These are phyloP conservation scores for Chalaropsis ovoidea DNA, from an alignment of 2,329 filamentous ascomycete genomes.

Conservation along the genomic window DNA sequence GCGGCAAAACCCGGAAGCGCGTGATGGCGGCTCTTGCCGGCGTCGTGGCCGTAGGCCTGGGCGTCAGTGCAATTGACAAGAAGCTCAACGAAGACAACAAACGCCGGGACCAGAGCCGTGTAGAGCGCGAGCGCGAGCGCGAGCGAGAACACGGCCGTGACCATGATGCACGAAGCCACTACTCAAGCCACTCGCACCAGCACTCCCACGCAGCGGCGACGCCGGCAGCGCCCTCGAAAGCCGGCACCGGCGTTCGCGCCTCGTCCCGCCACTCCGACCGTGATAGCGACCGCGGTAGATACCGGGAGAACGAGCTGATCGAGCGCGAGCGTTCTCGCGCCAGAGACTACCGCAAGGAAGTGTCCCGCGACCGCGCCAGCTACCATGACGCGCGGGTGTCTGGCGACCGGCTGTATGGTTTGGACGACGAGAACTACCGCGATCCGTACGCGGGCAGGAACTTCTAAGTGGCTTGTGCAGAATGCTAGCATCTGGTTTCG, in stretches of 20 bases:
- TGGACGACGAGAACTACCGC: conserved; percentile 18
- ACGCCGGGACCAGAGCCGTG: conserved; percentile 28
- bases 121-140: conserved; percentile 5
- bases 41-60: conserved; percentile 46
- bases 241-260: not conserved
- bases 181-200: conserved; percentile 16
- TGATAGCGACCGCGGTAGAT: conserved; percentile 15
- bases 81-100: conserved; percentile 35
- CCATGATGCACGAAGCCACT: conserved; percentile 4
- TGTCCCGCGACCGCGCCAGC: conserved; percentile 16
- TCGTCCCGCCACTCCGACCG: conserved; percentile 9
- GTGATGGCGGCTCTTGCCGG: conserved; percentile 43
- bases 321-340: conserved; percentile 19
- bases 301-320: conserved; percentile 18
- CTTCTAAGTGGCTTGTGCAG: not conserved
- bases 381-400: conserved; percentile 23
- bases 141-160: conserved; percentile 16
- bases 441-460: conserved; percentile 20
- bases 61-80: conserved; percentile 43
- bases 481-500: not conserved
- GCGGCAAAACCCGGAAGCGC: conserved; percentile 32
- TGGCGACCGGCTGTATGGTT: conserved; percentile 17
- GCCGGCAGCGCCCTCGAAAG: too few species aligned
- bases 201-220: too few species aligned
- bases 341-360: conserved; percentile 23